phyloP scores from a whole-genome alignment of 2,329 filamentous ascomycete genomes.

The Metarhizium humberi region DNA sequence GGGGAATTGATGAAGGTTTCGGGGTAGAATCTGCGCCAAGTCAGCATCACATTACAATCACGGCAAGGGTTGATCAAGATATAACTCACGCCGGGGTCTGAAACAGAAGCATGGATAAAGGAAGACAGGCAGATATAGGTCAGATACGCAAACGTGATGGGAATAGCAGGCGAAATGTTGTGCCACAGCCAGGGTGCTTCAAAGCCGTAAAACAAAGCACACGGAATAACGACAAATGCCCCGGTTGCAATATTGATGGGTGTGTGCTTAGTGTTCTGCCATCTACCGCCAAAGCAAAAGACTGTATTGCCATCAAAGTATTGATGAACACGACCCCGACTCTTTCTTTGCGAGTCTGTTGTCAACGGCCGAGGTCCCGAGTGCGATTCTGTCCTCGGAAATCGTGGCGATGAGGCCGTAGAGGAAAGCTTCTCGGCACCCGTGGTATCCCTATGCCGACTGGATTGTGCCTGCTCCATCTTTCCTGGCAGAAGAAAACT shows the following conservation, averaged over 20 bases:
- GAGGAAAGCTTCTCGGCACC: constrained; percentile 81
- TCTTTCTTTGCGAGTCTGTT: constrained; percentile 15
- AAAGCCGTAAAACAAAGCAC: constrained; percentile 73
- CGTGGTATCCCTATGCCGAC: constrained; percentile 46
- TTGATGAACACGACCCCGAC: constrained; percentile 64
- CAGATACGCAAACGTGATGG: constrained; percentile 84
- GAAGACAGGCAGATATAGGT: constrained; percentile 86
- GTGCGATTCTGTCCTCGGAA: constrained; percentile 37
- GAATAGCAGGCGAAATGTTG: constrained; percentile 78
- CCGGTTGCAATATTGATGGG: constrained; percentile 87
- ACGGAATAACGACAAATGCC: constrained; percentile 68
- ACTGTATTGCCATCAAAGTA: constrained; percentile 91
- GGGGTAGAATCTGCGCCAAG: constrained; percentile 67
- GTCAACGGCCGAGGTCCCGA: constrained; percentile 10
- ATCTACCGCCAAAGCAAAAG: constrained; percentile 76
- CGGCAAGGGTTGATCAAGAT: background rate
- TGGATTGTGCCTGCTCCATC: constrained; percentile 38
- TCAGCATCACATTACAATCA: constrained; percentile 2
- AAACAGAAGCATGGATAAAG: constrained; percentile 83
- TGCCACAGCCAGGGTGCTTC: constrained; percentile 81
- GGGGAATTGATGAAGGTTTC: constrained; percentile 87
- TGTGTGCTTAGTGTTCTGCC: constrained; percentile 79
- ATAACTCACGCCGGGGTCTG: constrained; percentile 78
- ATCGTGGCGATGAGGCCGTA: constrained; percentile 62
- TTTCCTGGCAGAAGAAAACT: constrained; percentile 59